Percentiles rank a stretch among this genome's conserved stretches.
Conservation (phyloP, 176 grass and related monocot genomes). For the Raddia guianensis region DNA sequence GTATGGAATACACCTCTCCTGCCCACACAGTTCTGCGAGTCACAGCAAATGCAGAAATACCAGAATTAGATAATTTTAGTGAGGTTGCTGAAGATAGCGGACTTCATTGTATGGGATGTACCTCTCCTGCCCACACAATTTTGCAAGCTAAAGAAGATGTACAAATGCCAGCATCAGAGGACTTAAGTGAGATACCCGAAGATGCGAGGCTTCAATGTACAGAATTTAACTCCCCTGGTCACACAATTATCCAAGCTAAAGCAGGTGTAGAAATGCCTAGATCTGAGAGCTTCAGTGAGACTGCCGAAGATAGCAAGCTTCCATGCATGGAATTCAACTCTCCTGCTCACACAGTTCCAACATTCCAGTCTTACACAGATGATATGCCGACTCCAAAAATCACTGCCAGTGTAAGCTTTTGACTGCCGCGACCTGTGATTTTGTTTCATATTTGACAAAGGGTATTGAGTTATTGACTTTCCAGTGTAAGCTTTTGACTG, state of each 20-base stretch:
- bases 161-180: conserved; percentile 45
- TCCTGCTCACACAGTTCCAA: conserved; percentile 66
- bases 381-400: conserved; percentile 82
- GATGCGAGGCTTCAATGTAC: conserved; percentile 20
- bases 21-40: conserved; percentile 41
- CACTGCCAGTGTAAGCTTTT: conserved; percentile 87
- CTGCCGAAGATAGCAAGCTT: conserved; percentile 26
- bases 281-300: conserved; percentile 32
- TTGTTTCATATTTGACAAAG: not conserved
- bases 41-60: conserved; percentile 40
- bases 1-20: conserved; percentile 61
- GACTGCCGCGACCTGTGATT: not conserved
- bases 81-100: conserved; percentile 6
- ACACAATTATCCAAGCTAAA: conserved; percentile 39
- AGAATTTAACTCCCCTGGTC: conserved; percentile 61
- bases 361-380: conserved; percentile 64
- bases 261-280: conserved; percentile 42
- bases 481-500: conserved; percentile 35
- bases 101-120: conserved; percentile 37
- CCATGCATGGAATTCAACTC: conserved; percentile 58
- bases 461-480: not conserved
- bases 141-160: conserved; percentile 41
- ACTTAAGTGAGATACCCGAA: conserved; percentile 30
- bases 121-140: conserved; percentile 52
- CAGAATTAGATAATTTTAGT: conserved; percentile 36